Evolutionary conservation across 2,329 filamentous ascomycete genomes (phyloP).

Genomic region (Atkinsonella texensis): DNA sequence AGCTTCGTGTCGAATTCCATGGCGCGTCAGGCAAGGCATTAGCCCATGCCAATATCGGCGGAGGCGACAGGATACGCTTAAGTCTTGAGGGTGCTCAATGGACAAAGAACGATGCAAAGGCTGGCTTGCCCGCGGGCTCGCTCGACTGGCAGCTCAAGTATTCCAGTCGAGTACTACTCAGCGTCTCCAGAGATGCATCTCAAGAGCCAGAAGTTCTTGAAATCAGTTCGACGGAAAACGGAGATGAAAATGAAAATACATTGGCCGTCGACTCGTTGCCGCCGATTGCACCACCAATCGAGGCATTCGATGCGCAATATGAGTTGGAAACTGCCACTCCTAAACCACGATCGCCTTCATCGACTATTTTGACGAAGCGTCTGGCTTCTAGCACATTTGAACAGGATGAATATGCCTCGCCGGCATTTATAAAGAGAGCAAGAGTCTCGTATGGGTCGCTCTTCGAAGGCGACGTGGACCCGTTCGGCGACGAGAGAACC

Average conservation of each 20-base stretch:
- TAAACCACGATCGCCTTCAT: conserved; percentile 1
- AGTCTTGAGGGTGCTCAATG: conserved; percentile 58
- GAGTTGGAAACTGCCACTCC: conserved; percentile 3
- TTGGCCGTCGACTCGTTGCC: background rate
- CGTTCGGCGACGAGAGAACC: conserved; percentile 51
- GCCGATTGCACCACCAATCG: background rate
- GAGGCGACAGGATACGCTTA: conserved; percentile 64
- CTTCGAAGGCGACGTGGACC: conserved; percentile 51
- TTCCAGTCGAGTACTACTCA: conserved; percentile 33
- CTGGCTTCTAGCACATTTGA: conserved; percentile 23
- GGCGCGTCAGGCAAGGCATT: conserved; percentile 60
- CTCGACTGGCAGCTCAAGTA: conserved; percentile 50
- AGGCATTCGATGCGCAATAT: background rate
- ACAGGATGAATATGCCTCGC: conserved; percentile 55
- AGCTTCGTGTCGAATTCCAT: conserved; percentile 67
- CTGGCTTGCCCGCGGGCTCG: conserved; percentile 36
- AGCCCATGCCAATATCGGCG: conserved; percentile 55
- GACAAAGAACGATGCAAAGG: conserved; percentile 37
- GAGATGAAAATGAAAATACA: conserved; percentile 10
- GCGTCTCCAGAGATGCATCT: conserved; percentile 30
- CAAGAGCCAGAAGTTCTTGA: conserved; percentile 37
- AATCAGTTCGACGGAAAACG: conserved; percentile 28
- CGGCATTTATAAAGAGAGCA: conserved; percentile 65
- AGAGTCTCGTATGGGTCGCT: conserved; percentile 57
- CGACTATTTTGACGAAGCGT: conserved; percentile 20